Evolutionary conservation across 73 alveolate species (phyloP).

Genomic region (Blepharisma stoltei): DNA sequence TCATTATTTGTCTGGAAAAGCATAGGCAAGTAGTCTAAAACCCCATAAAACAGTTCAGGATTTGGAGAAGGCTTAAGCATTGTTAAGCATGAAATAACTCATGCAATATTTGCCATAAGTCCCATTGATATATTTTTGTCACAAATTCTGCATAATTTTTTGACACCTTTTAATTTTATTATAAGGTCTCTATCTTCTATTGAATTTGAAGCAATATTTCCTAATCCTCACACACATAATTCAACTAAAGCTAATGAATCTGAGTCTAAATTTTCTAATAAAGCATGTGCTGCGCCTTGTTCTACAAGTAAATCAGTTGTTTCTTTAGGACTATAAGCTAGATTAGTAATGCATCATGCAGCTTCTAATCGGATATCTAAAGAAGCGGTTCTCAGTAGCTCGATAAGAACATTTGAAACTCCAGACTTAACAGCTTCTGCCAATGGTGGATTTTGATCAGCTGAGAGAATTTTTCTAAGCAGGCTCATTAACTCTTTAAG

Average conservation of each 20-base stretch:
- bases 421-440: slow-evolving; percentile 71
- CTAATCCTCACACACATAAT: slow-evolving; percentile 93
- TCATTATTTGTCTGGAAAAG: slow-evolving; percentile 62
- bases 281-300: slow-evolving; percentile 82
- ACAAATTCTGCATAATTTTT: slow-evolving; percentile 68
- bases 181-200: slow-evolving; percentile 72
- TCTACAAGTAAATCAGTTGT: slow-evolving; percentile 80
- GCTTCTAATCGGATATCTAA: slow-evolving; percentile 92
- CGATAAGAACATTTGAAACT: slow-evolving; percentile 82
- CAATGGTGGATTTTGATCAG: no score
- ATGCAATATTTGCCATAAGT: slow-evolving; percentile 87
- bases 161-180: slow-evolving; percentile 59
- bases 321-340: slow-evolving; percentile 89
- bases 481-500: no score
- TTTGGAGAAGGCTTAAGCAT: slow-evolving; percentile 80
- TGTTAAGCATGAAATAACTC: slow-evolving; percentile 36
- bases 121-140: slow-evolving; percentile 71
- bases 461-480: no score
- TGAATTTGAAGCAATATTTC: slow-evolving; percentile 94
- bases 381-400: slow-evolving; percentile 61
- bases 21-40: slow-evolving; percentile 70
- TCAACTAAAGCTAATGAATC: slow-evolving; percentile 63
- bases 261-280: slow-evolving; percentile 64
- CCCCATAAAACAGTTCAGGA: slow-evolving; percentile 47
- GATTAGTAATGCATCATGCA: slow-evolving; percentile 92